Percentiles rank a stretch among this genome's conserved stretches.
Conservation (phyloP, 2,329 filamentous ascomycete genomes). For the Bipolaris gigantea region DNA sequence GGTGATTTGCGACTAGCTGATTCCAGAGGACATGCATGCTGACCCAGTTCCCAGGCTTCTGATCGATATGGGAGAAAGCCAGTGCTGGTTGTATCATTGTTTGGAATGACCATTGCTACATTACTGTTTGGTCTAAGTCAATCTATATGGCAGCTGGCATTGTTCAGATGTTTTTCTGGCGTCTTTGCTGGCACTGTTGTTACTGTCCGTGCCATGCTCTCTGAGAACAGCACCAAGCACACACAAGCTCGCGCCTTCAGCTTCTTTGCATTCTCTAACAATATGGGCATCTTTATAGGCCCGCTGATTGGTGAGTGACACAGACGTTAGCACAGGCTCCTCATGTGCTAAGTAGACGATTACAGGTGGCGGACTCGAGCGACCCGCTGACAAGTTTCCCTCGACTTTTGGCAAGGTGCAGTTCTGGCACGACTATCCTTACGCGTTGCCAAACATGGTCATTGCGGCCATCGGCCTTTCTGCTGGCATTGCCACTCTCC, state of each 20-base stretch:
- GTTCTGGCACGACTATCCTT: conserved; percentile 68
- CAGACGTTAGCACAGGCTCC: not conserved
- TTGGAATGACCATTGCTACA: conserved; percentile 64
- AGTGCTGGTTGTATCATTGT: conserved; percentile 67
- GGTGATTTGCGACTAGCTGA: conserved; percentile 2
- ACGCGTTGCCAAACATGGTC: conserved; percentile 65
- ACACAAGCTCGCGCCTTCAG: conserved; percentile 75
- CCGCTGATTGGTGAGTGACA: conserved; percentile 58
- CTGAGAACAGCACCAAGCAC: conserved; percentile 68
- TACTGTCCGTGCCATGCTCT: conserved; percentile 75
- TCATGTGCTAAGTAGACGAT: not conserved
- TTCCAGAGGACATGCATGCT: not conserved
- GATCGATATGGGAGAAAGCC: conserved; percentile 74
- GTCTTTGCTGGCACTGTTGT: conserved; percentile 74
- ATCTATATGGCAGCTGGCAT: conserved; percentile 72
- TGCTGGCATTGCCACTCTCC: conserved; percentile 54
- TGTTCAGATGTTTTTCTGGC: conserved; percentile 71
- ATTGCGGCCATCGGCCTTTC: conserved; percentile 58
- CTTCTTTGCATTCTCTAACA: conserved; percentile 74
- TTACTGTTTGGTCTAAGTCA: conserved; percentile 69
- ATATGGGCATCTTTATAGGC: conserved; percentile 73
- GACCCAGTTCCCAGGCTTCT: conserved; percentile 47
- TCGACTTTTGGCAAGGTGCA: conserved; percentile 55
- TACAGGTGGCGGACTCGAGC: conserved; percentile 66
- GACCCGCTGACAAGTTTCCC: conserved; percentile 67